Evolutionary conservation across 192 early-diverging fungal genomes (phyloP), one percentile per base, ranked within the genome.

Genomic region (Phycomyces nitens): DNA sequence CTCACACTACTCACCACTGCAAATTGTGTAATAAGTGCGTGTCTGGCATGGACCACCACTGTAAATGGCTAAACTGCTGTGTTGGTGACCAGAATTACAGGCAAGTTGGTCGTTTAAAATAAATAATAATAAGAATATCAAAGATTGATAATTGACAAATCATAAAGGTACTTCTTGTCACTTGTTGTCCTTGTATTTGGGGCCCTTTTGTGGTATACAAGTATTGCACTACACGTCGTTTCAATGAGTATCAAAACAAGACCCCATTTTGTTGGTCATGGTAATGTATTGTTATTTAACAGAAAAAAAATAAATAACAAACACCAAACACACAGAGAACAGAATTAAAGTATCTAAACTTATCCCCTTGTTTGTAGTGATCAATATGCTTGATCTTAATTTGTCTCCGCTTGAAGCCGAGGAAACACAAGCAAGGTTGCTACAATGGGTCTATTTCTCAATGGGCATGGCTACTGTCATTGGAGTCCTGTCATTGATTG

Each of bases 11-110:
- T 27, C 53, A 68, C 20, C 73, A 75, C 56, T 75, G 73, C 29
- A 75, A 75, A 43, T 40, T 64, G 39, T 75, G 73, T 59, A 75
- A 75, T 60, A 75, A 75, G 60, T 75, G 73, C 47, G 64, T 75
- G n/a, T 52, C 51, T 43, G 68, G 60, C 7, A 70, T 75, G 73
- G 73, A 75, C 58, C 73, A 75, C 52, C 73, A 75, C 22, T 75
- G 73, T 22, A 66, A 65, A 66, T 75, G 68, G 68, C 12, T 75
- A 7, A 75, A 75, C 50, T 67, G 64, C 21, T 75, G 73, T 61
- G 62, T 75, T 55, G 73, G 73, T 38, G 49, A 44, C 14, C 43
- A 22, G n/a, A 75, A 75, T 41, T 75, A 75, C 39, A 75, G 55
- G 73, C 70, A 51, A 53, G 39, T 27, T 15, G 14, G 11, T 22